These are phyloP conservation scores for Scleroderma bovista DNA, from an alignment of 768 basidiomycete genomes.

Conservation along the genomic window DNA sequence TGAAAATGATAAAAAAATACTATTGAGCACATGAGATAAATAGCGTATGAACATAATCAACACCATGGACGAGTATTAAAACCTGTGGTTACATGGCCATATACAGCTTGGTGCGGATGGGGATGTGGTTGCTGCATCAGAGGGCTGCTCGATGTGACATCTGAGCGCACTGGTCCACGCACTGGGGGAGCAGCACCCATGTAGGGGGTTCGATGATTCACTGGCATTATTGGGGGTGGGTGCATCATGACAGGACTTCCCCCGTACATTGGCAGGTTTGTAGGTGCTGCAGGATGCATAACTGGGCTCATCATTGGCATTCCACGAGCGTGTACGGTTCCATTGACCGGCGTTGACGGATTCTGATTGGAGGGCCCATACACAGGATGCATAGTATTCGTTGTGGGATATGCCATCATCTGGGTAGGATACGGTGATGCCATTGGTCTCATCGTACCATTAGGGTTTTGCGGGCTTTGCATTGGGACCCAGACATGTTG, in stretches of 20 bases:
- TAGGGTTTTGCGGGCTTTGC: conserved; percentile 40
- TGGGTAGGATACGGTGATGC: conserved; percentile 60
- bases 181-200: conserved; percentile 44
- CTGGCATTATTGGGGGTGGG: conserved; percentile 36
- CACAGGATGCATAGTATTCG: conserved; percentile 41
- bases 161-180: conserved; percentile 45
- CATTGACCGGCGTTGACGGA: conserved; percentile 23
- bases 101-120: conserved; percentile 25
- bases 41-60: conserved; percentile 16
- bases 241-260: conserved; percentile 68
- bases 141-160: conserved; percentile 36
- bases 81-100: conserved; percentile 19
- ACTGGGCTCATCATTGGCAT: conserved; percentile 69
- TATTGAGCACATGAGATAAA: conserved; percentile 11
- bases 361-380: conserved; percentile 42
- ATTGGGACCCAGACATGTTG: conserved; percentile 65
- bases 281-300: conserved; percentile 50
- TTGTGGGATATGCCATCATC: conserved; percentile 60
- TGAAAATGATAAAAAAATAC: conserved; percentile 31
- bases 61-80: conserved; percentile 25
- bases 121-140: conserved; percentile 35
- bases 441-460: conserved; percentile 48
- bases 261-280: conserved; percentile 49
- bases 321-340: conserved; percentile 38
- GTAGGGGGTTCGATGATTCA: conserved; percentile 31